A percentile compares a stretch with the other conserved stretches of the same genome.
phyloP scores from a whole-genome alignment of 352 stramenopile genomes.

The Phytophthora sp. region DNA sequence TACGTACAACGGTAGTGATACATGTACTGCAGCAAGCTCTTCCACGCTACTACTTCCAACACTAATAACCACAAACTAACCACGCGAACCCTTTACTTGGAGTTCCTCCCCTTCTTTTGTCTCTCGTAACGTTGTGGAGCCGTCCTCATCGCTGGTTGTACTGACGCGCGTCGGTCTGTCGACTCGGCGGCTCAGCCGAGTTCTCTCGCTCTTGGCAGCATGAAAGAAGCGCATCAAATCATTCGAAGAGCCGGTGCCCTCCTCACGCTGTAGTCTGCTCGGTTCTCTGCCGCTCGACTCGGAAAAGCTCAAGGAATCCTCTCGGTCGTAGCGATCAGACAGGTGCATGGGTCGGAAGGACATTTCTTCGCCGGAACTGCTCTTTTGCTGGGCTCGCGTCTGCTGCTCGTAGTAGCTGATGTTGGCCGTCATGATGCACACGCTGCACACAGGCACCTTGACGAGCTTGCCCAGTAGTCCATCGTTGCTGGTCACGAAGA shows the following conservation, averaged over 20 bases:
- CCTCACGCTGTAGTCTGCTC: slow-evolving; percentile 22
- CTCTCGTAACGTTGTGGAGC: too few species aligned
- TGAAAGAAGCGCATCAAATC: slow-evolving; percentile 29
- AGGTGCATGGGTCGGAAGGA: slow-evolving; percentile 34
- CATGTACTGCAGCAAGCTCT: slow-evolving; percentile 19
- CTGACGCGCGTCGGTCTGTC: slow-evolving; percentile 7
- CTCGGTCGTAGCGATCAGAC: slow-evolving; percentile 27
- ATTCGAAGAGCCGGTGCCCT: slow-evolving; percentile 15
- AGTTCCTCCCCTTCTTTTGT: too few species aligned
- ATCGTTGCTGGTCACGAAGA: slow-evolving; percentile 51
- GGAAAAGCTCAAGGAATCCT: slow-evolving; percentile 36
- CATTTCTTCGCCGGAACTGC: slow-evolving; percentile 33
- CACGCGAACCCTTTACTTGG: background rate
- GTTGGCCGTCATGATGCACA: slow-evolving; percentile 45
- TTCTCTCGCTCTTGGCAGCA: slow-evolving; percentile 23
- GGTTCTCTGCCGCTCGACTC: slow-evolving; percentile 28
- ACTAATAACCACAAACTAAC: background rate
- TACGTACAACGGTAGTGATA: too few species aligned
- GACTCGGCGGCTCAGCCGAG: slow-evolving; percentile 3
- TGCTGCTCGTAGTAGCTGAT: slow-evolving; percentile 43
- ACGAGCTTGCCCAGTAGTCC: slow-evolving; percentile 46
- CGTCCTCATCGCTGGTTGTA: background rate
- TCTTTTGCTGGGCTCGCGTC: slow-evolving; percentile 34
- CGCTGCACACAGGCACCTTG: slow-evolving; percentile 46
- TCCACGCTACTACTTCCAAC: slow-evolving; percentile 3